Evolutionary conservation across 176 grass and related monocot species (phyloP).

Genomic region (Guadua angustifolia): DNA sequence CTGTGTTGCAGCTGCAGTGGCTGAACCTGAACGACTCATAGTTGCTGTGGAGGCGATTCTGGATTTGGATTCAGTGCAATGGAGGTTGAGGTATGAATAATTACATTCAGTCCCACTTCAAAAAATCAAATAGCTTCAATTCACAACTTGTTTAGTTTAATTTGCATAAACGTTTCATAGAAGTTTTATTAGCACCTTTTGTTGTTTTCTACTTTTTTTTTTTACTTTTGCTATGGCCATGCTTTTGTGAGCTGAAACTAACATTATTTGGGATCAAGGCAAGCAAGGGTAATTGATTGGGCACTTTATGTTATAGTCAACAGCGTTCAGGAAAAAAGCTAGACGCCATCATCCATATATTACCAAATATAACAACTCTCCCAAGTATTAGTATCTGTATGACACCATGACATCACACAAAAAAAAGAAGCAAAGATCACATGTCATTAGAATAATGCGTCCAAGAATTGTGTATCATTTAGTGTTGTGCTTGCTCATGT

Average conservation of each 20-base stretch:
- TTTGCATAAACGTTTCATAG: neutral
- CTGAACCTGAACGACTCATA: constrained; percentile 67
- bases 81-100: constrained; percentile 85
- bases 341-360: neutral
- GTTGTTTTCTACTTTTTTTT: neutral
- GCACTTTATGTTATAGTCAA: neutral
- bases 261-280: neutral
- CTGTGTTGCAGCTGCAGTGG: constrained; percentile 83
- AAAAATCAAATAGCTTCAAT: neutral
- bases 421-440: neutral
- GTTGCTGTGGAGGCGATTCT: constrained; percentile 97
- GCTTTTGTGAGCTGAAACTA: neutral
- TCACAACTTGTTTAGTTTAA: neutral
- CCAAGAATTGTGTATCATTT: neutral
- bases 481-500: neutral
- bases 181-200: neutral
- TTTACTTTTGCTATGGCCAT: neutral
- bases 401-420: neutral
- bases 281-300: neutral
- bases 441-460: neutral
- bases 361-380: neutral
- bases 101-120: neutral
- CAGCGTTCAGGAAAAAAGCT: neutral
- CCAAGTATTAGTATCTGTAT: constrained; percentile 25
- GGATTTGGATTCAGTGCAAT: constrained; percentile 97